Conservation (phyloP, 2,329 filamentous ascomycete species). For the Aspergillus calidoustus region DNA sequence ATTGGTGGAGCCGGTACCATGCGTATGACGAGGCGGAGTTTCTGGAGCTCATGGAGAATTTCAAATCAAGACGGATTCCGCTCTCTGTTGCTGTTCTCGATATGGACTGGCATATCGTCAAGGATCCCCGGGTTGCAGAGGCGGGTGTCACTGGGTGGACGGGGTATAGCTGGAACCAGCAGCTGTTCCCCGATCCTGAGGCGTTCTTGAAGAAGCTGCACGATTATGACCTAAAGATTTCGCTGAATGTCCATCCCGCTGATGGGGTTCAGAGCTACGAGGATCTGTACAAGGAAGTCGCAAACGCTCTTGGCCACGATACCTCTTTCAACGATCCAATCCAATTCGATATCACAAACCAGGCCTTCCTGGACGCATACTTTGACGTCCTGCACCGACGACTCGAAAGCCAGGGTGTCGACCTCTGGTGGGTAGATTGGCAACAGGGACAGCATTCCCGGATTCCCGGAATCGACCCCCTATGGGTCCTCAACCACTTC, state of each 20-base stretch:
- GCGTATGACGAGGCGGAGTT: constrained; percentile 62
- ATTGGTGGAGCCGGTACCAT: constrained; percentile 70
- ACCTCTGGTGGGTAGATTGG: constrained; percentile 73
- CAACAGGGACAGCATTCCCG: constrained; percentile 63
- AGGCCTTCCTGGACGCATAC: constrained; percentile 62
- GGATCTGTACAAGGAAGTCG: constrained; percentile 60
- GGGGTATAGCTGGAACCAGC: constrained; percentile 66
- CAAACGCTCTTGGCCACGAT: constrained; percentile 57
- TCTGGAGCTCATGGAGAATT: constrained; percentile 61
- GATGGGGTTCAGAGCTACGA: constrained; percentile 62
- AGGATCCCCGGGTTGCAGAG: constrained; percentile 49
- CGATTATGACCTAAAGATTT: constrained; percentile 56
- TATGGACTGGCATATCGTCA: constrained; percentile 69
- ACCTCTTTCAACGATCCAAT: constrained; percentile 56
- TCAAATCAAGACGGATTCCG: constrained; percentile 57
- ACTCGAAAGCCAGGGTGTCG: constrained; percentile 61
- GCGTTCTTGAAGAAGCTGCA: constrained; percentile 59
- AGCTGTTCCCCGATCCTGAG: constrained; percentile 61
- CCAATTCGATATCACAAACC: constrained; percentile 60
- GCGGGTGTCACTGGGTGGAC: constrained; percentile 56
- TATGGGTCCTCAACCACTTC: constrained; percentile 70
- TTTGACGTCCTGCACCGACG: constrained; percentile 61
- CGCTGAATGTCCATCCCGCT: constrained; percentile 67
- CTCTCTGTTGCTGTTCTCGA: constrained; percentile 65
- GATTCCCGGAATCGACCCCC: constrained; percentile 63